Percentiles rank a stretch among this genome's conserved stretches.
Conservation (phyloP, 257 asterid species). For the Solanum piurae region DNA sequence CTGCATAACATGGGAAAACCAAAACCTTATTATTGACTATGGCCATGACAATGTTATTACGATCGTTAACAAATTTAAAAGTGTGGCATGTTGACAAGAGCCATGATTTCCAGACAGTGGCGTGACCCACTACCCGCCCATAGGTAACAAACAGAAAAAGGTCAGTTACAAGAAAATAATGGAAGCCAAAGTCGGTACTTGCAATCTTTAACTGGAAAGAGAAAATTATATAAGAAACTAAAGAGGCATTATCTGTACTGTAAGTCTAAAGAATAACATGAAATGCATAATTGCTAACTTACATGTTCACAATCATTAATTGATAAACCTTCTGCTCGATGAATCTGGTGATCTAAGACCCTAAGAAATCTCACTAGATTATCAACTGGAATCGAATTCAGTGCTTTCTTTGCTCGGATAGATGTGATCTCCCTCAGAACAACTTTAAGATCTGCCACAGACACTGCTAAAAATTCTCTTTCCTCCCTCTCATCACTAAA, state of each 20-base stretch:
- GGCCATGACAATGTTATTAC: neutral
- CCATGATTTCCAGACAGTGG: neutral
- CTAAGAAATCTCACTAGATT: conserved; percentile 60
- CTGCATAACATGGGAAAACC: conserved; percentile 38
- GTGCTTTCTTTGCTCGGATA: conserved; percentile 51
- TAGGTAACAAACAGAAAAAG: neutral
- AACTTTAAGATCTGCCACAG: conserved; percentile 60
- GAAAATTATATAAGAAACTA: neutral
- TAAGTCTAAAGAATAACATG: neutral
- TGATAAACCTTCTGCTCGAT: conserved; percentile 92
- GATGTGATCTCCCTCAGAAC: conserved; percentile 75
- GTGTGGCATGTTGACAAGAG: neutral
- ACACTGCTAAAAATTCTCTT: conserved; percentile 66
- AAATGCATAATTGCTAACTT: conserved; percentile 22
- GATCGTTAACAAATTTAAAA: neutral
- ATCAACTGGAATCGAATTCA: conserved; percentile 65
- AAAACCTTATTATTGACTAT: neutral
- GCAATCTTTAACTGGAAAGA: neutral
- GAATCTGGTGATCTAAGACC: conserved; percentile 89
- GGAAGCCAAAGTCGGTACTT: neutral
- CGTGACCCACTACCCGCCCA: neutral
- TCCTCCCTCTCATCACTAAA: conserved; percentile 75
- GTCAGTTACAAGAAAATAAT: neutral
- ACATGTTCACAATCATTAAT: conserved; percentile 74
- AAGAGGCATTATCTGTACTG: neutral